Conservation (phyloP, 2,329 filamentous ascomycete species). For the Aphanocladium album region DNA sequence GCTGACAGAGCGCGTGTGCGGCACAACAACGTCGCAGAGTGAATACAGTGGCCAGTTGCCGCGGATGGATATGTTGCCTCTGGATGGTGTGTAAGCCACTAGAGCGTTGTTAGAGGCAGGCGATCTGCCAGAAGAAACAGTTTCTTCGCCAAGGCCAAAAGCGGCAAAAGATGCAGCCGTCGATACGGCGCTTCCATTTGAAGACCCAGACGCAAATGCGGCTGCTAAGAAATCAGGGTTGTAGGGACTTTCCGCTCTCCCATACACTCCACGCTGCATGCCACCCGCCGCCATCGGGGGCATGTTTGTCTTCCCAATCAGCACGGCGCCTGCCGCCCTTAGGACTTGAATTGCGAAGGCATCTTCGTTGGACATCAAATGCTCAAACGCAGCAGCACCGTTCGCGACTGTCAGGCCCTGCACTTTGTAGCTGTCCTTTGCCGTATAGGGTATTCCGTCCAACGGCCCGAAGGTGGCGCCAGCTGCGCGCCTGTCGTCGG, state of each 20-base stretch:
- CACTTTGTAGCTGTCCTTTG: conserved; percentile 55
- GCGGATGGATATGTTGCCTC: conserved; percentile 43
- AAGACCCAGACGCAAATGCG: conserved; percentile 51
- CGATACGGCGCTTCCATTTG: conserved; percentile 48
- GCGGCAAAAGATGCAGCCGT: conserved; percentile 44
- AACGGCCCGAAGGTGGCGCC: conserved; percentile 24
- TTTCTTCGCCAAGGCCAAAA: conserved; percentile 50
- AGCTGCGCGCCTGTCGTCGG: conserved; percentile 23
- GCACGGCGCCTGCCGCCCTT: conserved; percentile 42
- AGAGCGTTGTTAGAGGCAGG: conserved; percentile 51
- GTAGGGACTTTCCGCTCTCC: conserved; percentile 50
- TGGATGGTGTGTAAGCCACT: conserved; percentile 49
- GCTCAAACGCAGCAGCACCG: conserved; percentile 50
- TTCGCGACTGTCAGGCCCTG: conserved; percentile 47
- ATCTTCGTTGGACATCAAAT: conserved; percentile 46
- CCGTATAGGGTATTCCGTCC: conserved; percentile 53
- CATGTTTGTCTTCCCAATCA: conserved; percentile 30
- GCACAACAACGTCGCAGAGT: conserved; percentile 49
- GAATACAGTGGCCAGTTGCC: conserved; percentile 50
- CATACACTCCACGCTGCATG: conserved; percentile 51
- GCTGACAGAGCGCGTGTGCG: conserved; percentile 42
- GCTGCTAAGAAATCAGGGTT: conserved; percentile 47
- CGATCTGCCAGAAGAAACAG: conserved; percentile 47
- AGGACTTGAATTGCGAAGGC: conserved; percentile 45
- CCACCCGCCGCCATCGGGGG: conserved; percentile 49